Evolutionary conservation across 306 rosid genomes (phyloP), one percentile per base, ranked within the genome.

Genomic region (Astragalus membranaceus): DNA sequence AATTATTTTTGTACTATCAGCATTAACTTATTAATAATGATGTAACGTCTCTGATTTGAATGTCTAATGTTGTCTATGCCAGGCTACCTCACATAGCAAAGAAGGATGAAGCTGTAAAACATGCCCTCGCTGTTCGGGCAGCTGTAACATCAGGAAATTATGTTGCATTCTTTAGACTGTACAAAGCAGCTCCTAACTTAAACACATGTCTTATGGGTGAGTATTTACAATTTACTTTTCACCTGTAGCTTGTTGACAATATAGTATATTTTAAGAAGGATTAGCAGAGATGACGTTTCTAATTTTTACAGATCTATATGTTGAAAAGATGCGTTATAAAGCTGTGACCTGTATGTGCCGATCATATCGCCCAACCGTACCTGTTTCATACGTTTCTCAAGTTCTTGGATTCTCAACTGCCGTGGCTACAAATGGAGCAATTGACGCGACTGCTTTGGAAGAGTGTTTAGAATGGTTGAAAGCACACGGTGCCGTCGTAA

Each of bases 401-500:
- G 85, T 95, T 76, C 87, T 95, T 77, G 96, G 99, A 62, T 95
- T 95, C 70, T 72, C 85, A 67, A 50, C 66, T 41, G 37, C 48
- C 8, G 23, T 70, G 47, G 64, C 75, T 50, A 62, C 65, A 70
- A 80, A 66, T 52, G 93, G 85, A 69, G 89, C 39, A 62, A 79
- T 58, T 13, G 80, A 79, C 5, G 48, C 80, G 0, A 85, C 86
- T 35, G 92, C 86, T 43, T 59, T 89, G 65, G 97, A 86, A 43
- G 99, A 91, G 68, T 95, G 99, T 78, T 50, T 80, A 64, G 99
- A 95, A 52, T 95, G 99, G 99, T 85, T 95, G 80, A 95, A 95
- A 82, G 83, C 85, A 3, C 99, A 95, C 13, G 99, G 99, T 59
- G 97, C 97, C 61, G 75, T 75, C 74, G 63, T 86, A 56, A 37